Percentiles rank a stretch among this genome's conserved stretches.
Conservation (phyloP, 1,284 basidiomycete genomes). For the Fomitopsis schrenkii region DNA sequence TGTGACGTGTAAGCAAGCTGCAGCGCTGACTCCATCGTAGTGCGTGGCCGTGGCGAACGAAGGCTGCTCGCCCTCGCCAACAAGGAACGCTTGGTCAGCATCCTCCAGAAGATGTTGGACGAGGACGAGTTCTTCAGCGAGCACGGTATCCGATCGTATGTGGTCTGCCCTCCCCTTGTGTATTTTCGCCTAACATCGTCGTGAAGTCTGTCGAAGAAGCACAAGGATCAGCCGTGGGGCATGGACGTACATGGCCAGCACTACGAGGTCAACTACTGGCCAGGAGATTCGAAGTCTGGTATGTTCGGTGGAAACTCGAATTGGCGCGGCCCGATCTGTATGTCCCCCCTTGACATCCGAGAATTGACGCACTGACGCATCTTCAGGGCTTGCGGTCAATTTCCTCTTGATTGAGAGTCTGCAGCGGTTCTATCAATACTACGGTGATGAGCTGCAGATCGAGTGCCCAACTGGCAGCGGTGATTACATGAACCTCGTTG, state of each 20-base stretch:
- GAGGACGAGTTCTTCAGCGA: slow-evolving; percentile 95
- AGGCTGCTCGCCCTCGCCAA: slow-evolving; percentile 86
- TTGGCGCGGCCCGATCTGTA: slow-evolving; percentile 87
- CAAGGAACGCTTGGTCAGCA: slow-evolving; percentile 85
- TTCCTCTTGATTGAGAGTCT: slow-evolving; percentile 92
- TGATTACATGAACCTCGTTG: slow-evolving; percentile 92
- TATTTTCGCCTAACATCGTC: background rate
- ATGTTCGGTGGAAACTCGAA: slow-evolving; percentile 99
- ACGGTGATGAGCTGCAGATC: slow-evolving; percentile 83
- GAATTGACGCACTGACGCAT: background rate
- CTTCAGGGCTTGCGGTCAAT: slow-evolving; percentile 86
- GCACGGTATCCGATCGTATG: slow-evolving; percentile 91
- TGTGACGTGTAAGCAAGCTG: too few species aligned
- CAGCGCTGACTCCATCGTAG: slow-evolving; percentile 31
- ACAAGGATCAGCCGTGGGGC: slow-evolving; percentile 92
- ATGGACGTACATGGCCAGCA: slow-evolving; percentile 91
- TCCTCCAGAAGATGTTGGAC: slow-evolving; percentile 95
- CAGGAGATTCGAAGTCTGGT: slow-evolving; percentile 92
- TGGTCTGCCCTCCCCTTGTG: slow-evolving; percentile 15
- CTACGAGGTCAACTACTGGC: slow-evolving; percentile 96
- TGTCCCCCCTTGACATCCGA: slow-evolving; percentile 18
- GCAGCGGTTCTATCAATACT: slow-evolving; percentile 97
- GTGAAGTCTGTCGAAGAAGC: slow-evolving; percentile 67
- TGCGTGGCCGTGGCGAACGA: slow-evolving; percentile 80
- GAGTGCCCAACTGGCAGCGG: slow-evolving; percentile 96